Conservation (phyloP, 1,284 basidiomycete genomes). For the Dichomitus squalens region DNA sequence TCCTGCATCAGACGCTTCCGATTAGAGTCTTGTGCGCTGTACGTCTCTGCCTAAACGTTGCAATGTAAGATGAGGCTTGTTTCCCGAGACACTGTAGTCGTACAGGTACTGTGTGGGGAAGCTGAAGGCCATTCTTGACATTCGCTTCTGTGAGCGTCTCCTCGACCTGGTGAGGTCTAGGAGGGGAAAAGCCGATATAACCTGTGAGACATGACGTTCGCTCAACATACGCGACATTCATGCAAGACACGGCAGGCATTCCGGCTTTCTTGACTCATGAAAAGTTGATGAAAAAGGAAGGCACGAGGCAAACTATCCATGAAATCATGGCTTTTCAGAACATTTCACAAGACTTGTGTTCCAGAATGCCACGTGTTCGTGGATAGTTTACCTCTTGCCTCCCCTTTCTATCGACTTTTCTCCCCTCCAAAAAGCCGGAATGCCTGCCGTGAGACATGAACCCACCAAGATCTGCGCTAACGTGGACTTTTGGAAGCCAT, state of each 20-base stretch:
- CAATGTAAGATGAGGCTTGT: neutral
- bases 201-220: conserved; percentile 47
- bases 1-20: conserved; percentile 52
- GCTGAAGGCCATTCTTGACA: conserved; percentile 79
- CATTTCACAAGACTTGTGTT: too few species aligned
- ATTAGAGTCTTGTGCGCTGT: conserved; percentile 59
- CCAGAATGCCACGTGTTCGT: too few species aligned
- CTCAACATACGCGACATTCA: conserved; percentile 2
- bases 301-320: too few species aligned
- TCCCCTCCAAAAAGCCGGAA: too few species aligned
- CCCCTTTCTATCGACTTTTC: too few species aligned
- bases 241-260: too few species aligned
- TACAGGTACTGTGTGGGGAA: conserved; percentile 65
- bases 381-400: too few species aligned
- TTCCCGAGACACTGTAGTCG: conserved; percentile 27
- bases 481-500: conserved; percentile 72
- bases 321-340: too few species aligned
- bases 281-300: too few species aligned
- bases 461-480: conserved; percentile 66
- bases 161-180: conserved; percentile 82
- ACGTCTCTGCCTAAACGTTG: conserved; percentile 58
- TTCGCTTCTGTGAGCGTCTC: conserved; percentile 78
- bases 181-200: conserved; percentile 86
- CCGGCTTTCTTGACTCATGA: too few species aligned
- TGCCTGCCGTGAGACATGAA: too few species aligned